Evolutionary conservation across 768 basidiomycete genomes (phyloP).

Genomic region (Suillus hirtellus): DNA sequence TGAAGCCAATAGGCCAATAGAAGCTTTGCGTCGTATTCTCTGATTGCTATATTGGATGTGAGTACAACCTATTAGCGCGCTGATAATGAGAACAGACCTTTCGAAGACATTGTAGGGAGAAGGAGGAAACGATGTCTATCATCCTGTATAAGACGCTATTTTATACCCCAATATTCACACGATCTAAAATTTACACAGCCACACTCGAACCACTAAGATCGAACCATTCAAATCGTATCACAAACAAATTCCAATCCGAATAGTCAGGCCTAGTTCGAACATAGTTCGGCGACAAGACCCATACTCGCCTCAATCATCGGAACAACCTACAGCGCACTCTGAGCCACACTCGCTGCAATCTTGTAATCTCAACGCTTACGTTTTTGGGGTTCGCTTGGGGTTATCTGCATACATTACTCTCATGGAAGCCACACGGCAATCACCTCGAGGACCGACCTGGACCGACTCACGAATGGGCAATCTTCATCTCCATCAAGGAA

Average conservation of each 20-base stretch:
- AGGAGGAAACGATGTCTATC: conserved; percentile 7
- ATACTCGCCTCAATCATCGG: not conserved
- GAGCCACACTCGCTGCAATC: too few species aligned
- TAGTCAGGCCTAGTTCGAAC: not conserved
- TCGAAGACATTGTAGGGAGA: conserved; percentile 31
- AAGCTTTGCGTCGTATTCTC: conserved; percentile 99
- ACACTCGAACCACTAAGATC: conserved; percentile 14
- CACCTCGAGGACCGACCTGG: too few species aligned
- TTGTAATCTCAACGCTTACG: too few species aligned
- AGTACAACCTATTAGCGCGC: not conserved
- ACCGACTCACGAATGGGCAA: too few species aligned
- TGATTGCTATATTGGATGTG: conserved; percentile 57
- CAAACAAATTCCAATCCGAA: not conserved
- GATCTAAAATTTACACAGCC: conserved; percentile 31
- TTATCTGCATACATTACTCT: too few species aligned
- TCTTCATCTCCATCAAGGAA: too few species aligned
- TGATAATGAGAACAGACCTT: conserved; percentile 20
- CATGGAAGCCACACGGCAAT: too few species aligned
- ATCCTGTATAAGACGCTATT: not conserved
- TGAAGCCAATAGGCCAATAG: conserved; percentile 97
- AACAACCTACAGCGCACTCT: not conserved
- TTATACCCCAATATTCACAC: conserved; percentile 33
- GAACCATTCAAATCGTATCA: conserved; percentile 8
- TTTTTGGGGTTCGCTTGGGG: too few species aligned
- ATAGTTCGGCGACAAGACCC: not conserved